Conservation (phyloP, 1,284 basidiomycete genomes). For the Leccinum insigne region DNA sequence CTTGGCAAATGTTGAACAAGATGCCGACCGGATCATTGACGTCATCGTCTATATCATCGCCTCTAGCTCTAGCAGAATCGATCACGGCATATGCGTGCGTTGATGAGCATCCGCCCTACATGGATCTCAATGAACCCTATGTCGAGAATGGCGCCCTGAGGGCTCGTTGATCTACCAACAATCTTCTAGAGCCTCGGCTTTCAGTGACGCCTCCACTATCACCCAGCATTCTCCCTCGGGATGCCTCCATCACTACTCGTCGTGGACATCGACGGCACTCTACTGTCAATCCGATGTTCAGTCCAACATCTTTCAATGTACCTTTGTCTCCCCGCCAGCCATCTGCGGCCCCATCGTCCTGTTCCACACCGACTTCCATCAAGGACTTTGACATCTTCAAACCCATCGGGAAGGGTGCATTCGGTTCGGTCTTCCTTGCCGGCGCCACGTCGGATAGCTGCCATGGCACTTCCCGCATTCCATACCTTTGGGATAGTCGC, state of each 20-base stretch:
- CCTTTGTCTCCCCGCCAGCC: conserved; percentile 91
- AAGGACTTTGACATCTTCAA: conserved; percentile 99
- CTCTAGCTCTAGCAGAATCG: conserved; percentile 76
- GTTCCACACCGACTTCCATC: conserved; percentile 89
- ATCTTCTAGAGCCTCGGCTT: conserved; percentile 66
- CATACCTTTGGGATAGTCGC: conserved; percentile 23
- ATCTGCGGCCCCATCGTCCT: conserved; percentile 73
- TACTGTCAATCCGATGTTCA: conserved; percentile 65
- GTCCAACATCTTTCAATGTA: conserved; percentile 50
- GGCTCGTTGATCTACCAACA: conserved; percentile 62
- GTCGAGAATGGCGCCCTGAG: conserved; percentile 43
- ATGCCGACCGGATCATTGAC: conserved; percentile 67
- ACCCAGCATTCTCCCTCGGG: conserved; percentile 63
- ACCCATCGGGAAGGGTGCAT: conserved; percentile 98
- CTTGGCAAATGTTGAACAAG: conserved; percentile 48
- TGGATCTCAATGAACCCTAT: conserved; percentile 57
- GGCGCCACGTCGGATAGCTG: conserved; percentile 23
- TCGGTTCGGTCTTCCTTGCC: conserved; percentile 97
- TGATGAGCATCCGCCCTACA: conserved; percentile 58
- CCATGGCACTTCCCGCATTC: conserved; percentile 30
- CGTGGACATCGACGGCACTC: conserved; percentile 71
- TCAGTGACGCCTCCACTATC: conserved; percentile 74
- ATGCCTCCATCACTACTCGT: conserved; percentile 46
- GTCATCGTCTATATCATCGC: conserved; percentile 62
- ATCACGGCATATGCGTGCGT: conserved; percentile 68